Conservation (phyloP, 108 stramenopile genomes). For the Nannochloropsis oceanica region DNA sequence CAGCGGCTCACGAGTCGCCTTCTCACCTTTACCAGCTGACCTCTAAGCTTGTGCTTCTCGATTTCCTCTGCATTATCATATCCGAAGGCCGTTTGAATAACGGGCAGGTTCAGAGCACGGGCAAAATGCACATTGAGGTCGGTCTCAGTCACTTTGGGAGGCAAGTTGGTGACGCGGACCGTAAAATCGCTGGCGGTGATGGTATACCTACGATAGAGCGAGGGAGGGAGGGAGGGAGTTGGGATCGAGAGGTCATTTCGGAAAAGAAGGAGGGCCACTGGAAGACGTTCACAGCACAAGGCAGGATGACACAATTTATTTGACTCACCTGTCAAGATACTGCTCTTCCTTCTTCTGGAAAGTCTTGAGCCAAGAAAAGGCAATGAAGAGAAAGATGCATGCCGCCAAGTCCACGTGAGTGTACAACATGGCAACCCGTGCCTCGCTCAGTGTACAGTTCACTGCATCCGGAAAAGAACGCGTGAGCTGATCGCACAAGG, state of each 20-base stretch:
- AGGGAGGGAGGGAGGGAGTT: neutral
- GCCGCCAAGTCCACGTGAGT: neutral
- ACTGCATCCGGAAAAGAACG: neutral
- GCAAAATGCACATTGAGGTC: constrained; percentile 21
- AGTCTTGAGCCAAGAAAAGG: neutral
- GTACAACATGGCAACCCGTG: neutral
- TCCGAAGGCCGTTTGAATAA: neutral
- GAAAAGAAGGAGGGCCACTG: neutral
- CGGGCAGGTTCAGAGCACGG: constrained; percentile 3
- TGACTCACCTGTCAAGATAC: neutral
- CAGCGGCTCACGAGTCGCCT: neutral
- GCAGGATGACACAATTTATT: neutral
- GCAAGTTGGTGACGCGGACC: constrained; percentile 12
- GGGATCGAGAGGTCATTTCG: neutral
- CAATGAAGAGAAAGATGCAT: neutral
- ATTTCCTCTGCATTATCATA: constrained; percentile 7
- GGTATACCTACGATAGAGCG: neutral
- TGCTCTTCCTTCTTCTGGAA: constrained; percentile 1
- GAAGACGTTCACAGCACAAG: neutral
- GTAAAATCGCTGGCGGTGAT: constrained; percentile 11
- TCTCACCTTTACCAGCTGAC: neutral
- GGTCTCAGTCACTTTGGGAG: constrained; percentile 19
- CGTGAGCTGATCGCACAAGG: neutral
- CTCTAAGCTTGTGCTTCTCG: neutral
- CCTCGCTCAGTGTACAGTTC: neutral